A percentile compares a stretch with the other conserved stretches of the same genome.
phyloP scores from a whole-genome alignment of 768 basidiomycete genomes.

The Clavulina sp. region DNA sequence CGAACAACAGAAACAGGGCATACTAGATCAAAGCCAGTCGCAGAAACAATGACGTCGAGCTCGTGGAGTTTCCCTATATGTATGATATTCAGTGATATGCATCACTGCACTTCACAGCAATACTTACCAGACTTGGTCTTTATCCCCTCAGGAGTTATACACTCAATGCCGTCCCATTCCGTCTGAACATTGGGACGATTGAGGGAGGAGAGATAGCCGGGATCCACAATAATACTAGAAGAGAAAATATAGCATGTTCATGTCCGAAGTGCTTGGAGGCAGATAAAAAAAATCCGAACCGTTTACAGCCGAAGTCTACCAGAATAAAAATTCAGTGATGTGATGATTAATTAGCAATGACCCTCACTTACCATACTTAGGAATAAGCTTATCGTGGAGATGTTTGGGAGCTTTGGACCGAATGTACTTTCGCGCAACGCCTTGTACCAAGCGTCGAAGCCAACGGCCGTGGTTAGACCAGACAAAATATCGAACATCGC shows the following conservation, averaged over 20 bases:
- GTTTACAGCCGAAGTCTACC: background rate
- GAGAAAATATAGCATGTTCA: background rate
- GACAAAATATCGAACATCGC: background rate
- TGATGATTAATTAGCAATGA: background rate
- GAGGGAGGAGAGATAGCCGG: conserved; percentile 36
- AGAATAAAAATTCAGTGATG: background rate
- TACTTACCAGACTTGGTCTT: background rate
- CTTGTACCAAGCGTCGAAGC: background rate
- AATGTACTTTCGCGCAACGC: background rate
- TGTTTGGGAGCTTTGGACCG: background rate
- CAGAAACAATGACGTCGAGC: background rate
- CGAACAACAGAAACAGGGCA: conserved; percentile 3
- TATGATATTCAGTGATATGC: conserved; percentile 20
- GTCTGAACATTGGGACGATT: conserved; percentile 36
- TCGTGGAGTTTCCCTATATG: conserved; percentile 16
- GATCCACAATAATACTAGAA: conserved; percentile 36
- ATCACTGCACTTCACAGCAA: background rate
- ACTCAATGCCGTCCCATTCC: conserved; percentile 21
- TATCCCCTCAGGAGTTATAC: background rate
- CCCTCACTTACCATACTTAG: background rate
- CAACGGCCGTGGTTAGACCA: background rate
- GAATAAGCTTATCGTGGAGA: background rate
- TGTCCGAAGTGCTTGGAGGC: no score
- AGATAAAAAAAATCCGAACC: no score
- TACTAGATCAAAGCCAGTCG: background rate